These are phyloP conservation scores for Purshia tridentata DNA, from an alignment of 306 rosid species.

Conservation along the genomic window DNA sequence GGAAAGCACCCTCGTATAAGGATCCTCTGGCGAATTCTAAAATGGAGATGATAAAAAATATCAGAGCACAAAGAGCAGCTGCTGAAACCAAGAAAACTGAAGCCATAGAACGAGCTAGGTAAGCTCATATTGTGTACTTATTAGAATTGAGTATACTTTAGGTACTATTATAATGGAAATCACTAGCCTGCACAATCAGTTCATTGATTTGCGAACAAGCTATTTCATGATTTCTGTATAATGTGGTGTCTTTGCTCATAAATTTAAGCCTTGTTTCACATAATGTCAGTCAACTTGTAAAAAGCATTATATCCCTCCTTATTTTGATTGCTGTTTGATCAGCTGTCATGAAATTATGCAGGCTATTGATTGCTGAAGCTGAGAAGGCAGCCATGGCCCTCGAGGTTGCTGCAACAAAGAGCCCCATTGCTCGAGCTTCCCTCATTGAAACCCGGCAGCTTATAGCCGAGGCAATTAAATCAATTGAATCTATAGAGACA, in stretches of 20 bases:
- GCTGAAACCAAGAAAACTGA: slow-evolving; percentile 60
- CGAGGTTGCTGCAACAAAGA: slow-evolving; percentile 77
- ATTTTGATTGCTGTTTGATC: slow-evolving; percentile 1
- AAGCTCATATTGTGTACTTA: slow-evolving; percentile 21
- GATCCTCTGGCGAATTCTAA: slow-evolving; percentile 86
- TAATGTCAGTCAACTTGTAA: not conserved
- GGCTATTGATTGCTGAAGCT: slow-evolving; percentile 90
- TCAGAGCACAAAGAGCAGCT: slow-evolving; percentile 80
- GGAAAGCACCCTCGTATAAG: slow-evolving; percentile 61
- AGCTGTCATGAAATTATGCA: slow-evolving; percentile 32
- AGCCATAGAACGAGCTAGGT: slow-evolving; percentile 87
- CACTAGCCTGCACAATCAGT: not conserved
- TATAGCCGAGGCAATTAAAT: slow-evolving; percentile 86
- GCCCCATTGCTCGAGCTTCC: slow-evolving; percentile 79
- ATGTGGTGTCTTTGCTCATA: not conserved
- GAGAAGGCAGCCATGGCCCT: slow-evolving; percentile 92
- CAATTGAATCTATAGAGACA: slow-evolving; percentile 62
- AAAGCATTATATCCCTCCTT: slow-evolving; percentile 4
- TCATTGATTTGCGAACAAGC: not conserved
- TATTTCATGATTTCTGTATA: not conserved
- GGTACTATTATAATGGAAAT: not conserved
- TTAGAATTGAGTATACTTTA: not conserved
- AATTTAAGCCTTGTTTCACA: not conserved
- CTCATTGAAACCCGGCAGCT: slow-evolving; percentile 80
- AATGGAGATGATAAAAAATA: slow-evolving; percentile 83